phyloP scores from a whole-genome alignment of 352 stramenopile species.

The Globisporangium carolinianum region DNA sequence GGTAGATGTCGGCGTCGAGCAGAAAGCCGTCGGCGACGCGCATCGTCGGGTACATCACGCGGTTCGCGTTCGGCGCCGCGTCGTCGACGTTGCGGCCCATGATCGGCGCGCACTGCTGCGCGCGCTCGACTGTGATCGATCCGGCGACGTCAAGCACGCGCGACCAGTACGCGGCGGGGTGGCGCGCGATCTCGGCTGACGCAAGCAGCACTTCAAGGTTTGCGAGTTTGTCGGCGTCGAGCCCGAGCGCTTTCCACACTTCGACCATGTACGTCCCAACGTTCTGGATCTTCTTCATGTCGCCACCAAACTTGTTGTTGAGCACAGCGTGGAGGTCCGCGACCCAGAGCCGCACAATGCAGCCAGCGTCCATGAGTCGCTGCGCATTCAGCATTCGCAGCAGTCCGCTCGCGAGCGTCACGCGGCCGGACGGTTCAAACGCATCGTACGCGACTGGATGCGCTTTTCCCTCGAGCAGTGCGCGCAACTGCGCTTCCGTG shows the following conservation, averaged over 20 bases:
- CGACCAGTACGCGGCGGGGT: slow-evolving; percentile 89
- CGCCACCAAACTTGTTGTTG: slow-evolving; percentile 99
- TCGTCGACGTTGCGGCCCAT: slow-evolving; percentile 93
- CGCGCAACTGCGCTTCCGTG: slow-evolving; percentile 65
- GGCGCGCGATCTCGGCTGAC: slow-evolving; percentile 90
- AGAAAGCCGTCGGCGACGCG: slow-evolving; percentile 99
- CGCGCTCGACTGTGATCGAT: slow-evolving; percentile 86
- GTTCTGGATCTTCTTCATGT: slow-evolving; percentile 95
- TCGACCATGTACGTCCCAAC: slow-evolving; percentile 96
- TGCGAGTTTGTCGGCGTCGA: slow-evolving; percentile 84
- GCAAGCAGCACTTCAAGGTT: slow-evolving; percentile 98
- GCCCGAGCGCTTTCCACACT: slow-evolving; percentile 98
- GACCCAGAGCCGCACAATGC: slow-evolving; percentile 97
- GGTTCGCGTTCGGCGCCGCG: slow-evolving; percentile 87
- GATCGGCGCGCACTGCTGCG: slow-evolving; percentile 98
- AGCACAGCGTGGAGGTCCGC: slow-evolving; percentile 98
- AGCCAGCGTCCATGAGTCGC: slow-evolving; percentile 84
- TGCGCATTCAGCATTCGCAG: slow-evolving; percentile 94
- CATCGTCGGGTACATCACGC: slow-evolving; percentile 96
- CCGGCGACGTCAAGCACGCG: slow-evolving; percentile 90
- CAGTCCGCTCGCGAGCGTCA: slow-evolving; percentile 96
- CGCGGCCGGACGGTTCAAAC: slow-evolving; percentile 97
- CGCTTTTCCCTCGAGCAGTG: slow-evolving; percentile 72
- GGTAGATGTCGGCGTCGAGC: slow-evolving; percentile 98
- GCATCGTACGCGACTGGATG: slow-evolving; percentile 94